phyloP scores from a whole-genome alignment of 208 protist species.

The Crithidia bombi region DNA sequence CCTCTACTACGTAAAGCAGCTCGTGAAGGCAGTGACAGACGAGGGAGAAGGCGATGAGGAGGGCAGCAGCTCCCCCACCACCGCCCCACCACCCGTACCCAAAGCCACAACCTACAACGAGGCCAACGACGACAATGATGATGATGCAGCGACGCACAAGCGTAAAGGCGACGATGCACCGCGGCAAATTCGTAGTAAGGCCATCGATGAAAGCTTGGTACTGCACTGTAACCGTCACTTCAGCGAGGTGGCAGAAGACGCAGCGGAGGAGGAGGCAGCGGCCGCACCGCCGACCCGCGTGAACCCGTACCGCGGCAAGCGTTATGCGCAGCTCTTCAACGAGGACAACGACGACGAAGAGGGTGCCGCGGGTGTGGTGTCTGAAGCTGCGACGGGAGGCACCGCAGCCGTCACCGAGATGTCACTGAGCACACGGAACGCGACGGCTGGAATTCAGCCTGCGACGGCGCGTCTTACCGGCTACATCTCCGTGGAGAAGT shows the following conservation, averaged over 20 bases:
- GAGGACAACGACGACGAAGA: not conserved
- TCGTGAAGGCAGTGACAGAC: slow-evolving; percentile 10
- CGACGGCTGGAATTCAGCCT: not conserved
- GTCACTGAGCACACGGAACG: not conserved
- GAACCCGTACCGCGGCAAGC: not conserved
- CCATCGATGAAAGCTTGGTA: not conserved
- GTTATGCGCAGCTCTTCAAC: slow-evolving; percentile 17
- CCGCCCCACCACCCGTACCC: too few species aligned
- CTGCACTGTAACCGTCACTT: not conserved
- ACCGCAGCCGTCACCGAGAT: not conserved
- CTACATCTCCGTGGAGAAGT: slow-evolving; percentile 9
- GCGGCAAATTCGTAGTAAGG: not conserved
- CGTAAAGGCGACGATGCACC: not conserved
- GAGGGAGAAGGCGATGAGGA: slow-evolving; percentile 10
- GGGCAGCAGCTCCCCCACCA: not conserved
- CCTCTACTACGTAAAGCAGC: slow-evolving; percentile 39
- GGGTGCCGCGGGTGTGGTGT: not conserved
- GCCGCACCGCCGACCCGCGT: not conserved
- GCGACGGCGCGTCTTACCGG: not conserved
- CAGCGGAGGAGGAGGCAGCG: not conserved
- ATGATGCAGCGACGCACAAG: not conserved
- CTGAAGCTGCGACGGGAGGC: not conserved
- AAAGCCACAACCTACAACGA: too few species aligned
- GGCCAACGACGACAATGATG: not conserved
- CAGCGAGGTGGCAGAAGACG: not conserved